Evolutionary conservation across 768 basidiomycete species (phyloP).

Genomic region (Boletus fagicola): DNA sequence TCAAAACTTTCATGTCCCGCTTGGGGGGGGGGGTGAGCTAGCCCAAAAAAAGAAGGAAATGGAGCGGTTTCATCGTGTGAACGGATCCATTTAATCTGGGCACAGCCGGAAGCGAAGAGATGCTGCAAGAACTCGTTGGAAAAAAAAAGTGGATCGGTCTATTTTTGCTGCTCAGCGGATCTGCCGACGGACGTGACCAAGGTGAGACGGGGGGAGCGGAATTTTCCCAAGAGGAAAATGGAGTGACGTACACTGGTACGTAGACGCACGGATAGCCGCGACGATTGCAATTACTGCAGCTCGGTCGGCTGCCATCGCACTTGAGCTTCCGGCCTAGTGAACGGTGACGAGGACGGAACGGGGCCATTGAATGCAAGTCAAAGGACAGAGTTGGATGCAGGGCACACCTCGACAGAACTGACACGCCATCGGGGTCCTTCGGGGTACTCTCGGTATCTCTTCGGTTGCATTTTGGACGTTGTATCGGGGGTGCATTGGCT

Average conservation of each 20-base stretch:
- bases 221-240: constrained; percentile 4
- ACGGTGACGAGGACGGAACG: not conserved
- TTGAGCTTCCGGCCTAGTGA: constrained; percentile 64
- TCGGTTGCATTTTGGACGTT: constrained; percentile 15
- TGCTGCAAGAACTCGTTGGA: constrained; percentile 11
- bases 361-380: not conserved
- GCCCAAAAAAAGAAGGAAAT: constrained; percentile 8
- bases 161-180: constrained; percentile 33
- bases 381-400: not conserved
- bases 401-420: constrained; percentile 63
- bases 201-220: not conserved
- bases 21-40: not conserved
- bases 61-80: constrained; percentile 23
- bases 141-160: constrained; percentile 14
- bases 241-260: constrained; percentile 57
- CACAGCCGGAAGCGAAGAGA: constrained; percentile 23
- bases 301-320: constrained; percentile 64
- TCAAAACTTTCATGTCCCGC: constrained; percentile 3
- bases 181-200: constrained; percentile 12
- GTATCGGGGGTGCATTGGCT: constrained; percentile 21
- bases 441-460: constrained; percentile 33
- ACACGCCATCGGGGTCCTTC: constrained; percentile 69
- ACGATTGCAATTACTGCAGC: constrained; percentile 64
- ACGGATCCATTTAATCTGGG: constrained; percentile 18
- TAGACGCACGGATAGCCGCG: constrained; percentile 60